These are phyloP conservation scores for Clitopilus hobsonii DNA, from an alignment of 768 basidiomycete species.

Conservation along the genomic window DNA sequence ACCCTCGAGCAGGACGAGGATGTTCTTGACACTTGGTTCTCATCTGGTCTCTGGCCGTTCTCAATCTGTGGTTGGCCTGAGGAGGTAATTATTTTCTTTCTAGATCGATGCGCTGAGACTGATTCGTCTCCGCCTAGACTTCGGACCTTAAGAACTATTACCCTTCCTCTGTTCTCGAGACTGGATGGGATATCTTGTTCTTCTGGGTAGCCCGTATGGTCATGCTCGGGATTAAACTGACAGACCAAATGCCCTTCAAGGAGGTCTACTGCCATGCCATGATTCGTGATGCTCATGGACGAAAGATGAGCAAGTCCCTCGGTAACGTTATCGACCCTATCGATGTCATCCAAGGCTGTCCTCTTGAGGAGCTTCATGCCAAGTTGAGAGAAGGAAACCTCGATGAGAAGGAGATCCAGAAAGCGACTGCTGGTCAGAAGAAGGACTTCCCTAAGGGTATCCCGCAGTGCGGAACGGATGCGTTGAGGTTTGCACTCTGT, in stretches of 20 bases:
- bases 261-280: conserved; percentile 98
- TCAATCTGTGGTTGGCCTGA: conserved; percentile 98
- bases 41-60: conserved; percentile 95
- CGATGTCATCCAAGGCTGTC: conserved; percentile 85
- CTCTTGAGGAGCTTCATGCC: conserved; percentile 75
- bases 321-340: conserved; percentile 98
- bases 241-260: conserved; percentile 87
- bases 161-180: conserved; percentile 88
- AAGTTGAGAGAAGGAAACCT: conserved; percentile 90
- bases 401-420: conserved; percentile 87
- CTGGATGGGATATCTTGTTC: conserved; percentile 99
- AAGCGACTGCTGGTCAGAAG: conserved; percentile 94
- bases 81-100: conserved; percentile 42
- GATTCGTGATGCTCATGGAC: conserved; percentile 97
- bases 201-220: conserved; percentile 99
- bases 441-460: conserved; percentile 99
- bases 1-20: conserved; percentile 91
- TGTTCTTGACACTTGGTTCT: conserved; percentile 99
- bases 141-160: conserved; percentile 78
- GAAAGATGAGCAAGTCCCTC: conserved; percentile 98
- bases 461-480: conserved; percentile 97
- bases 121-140: conserved; percentile 43
- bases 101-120: background rate
- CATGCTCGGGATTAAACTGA: conserved; percentile 84
- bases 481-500: conserved; percentile 90